Evolutionary conservation across 805 yeast genomes (phyloP), one percentile per base, ranked within the genome.

Genomic region (Zygoascus tannicola): DNA sequence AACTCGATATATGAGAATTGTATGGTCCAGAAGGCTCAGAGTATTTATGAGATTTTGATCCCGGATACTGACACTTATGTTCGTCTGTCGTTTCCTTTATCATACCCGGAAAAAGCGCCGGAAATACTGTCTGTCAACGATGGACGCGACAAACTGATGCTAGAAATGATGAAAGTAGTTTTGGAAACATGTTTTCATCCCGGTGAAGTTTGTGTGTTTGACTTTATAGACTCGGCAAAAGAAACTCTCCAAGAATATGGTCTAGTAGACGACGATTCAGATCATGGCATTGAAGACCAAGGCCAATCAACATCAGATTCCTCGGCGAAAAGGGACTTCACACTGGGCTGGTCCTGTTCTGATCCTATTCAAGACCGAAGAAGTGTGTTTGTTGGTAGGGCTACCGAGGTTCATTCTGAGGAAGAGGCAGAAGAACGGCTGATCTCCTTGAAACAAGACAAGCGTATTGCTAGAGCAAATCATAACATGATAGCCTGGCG

Each of bases 401-500:
- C 88, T 0, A 66, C 77, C 32, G 64, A 60, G 38, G 90, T 80
- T 0, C 57, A 69, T 15, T 70, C 82, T 0, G 80, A 78, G n/a
- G 77, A 75, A 2, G 86, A 88, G 46, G 94, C 87, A 1, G 59
- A 68, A 44, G 64, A 63, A 4, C 68, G 66, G 30, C 57, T 90
- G 3, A 70, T 68, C 0, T 56, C 64, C 10, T 62, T 92, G 32
- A 71, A 74, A 42, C 64, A 70, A 16, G 95, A 88, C 55, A 72
- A 76, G 32, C 81, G 77, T 59, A 70, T 92, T 14, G 60, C 78
- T 5, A 71, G 73, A 49, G 80, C 96, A 0, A 60, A 73, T 1
- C 97, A 90, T 62, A 80, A 81, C 48, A 92, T 92, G 80, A 74
- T 78, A 14, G 92, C 95, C 0, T 88, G 90, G 81, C 67, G 97